Conservation (phyloP, 768 basidiomycete species). For the Auriscalpium orientale region DNA sequence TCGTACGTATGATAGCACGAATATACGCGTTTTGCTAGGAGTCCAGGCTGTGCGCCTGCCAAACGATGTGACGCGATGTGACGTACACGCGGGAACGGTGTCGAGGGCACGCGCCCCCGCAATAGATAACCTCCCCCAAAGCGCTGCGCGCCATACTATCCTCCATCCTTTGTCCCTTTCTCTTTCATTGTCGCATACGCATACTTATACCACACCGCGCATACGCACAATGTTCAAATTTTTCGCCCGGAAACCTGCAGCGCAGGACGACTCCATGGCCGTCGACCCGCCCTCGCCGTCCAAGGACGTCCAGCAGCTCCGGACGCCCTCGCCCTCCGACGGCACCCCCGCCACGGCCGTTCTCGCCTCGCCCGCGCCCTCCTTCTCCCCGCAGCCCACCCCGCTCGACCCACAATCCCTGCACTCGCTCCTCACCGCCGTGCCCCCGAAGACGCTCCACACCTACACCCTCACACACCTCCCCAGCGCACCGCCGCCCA, state of each 20-base stretch:
- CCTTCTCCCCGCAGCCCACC: slow-evolving; percentile 1
- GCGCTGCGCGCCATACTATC: not conserved
- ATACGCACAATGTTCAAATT: not conserved
- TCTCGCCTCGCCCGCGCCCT: not conserved
- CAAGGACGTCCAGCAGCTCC: not conserved
- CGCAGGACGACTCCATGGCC: not conserved
- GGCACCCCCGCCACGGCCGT: not conserved
- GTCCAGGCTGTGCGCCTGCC: too few relatives aligned
- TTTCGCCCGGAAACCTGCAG: not conserved
- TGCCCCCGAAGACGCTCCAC: slow-evolving; percentile 64
- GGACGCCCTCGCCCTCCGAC: not conserved
- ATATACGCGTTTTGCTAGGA: too few relatives aligned
- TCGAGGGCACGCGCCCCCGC: not conserved
- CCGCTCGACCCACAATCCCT: slow-evolving; percentile 29
- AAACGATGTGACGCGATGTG: not conserved
- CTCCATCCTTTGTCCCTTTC: not conserved
- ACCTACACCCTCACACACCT: slow-evolving; percentile 51
- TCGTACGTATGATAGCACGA: too few relatives aligned
- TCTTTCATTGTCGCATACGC: not conserved
- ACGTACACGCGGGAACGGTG: not conserved
- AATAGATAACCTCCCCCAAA: not conserved
- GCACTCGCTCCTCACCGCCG: slow-evolving; percentile 43
- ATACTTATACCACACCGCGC: not conserved
- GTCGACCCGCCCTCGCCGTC: not conserved
- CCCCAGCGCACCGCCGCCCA: slow-evolving; percentile 26